Conservation (phyloP, 140 eudicot genomes). For the Anethum foeniculum region DNA sequence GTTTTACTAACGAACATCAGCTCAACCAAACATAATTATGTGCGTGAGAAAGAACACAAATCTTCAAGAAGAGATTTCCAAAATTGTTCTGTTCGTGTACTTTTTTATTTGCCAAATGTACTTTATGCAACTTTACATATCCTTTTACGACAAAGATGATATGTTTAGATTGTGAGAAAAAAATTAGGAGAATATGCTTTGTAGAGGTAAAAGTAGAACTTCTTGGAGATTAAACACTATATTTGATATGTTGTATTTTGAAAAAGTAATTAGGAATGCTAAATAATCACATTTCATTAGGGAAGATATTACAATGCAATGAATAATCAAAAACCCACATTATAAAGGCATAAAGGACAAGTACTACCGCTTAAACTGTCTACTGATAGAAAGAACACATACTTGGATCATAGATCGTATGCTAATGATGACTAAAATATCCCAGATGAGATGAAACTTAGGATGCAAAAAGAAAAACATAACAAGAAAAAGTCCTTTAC, state of each 20-base stretch:
- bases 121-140: neutral
- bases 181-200: neutral
- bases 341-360: conserved; percentile 7
- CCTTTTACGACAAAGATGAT: too few species aligned
- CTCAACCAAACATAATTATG: neutral
- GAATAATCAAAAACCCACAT: neutral
- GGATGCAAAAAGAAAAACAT: neutral
- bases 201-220: neutral
- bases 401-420: conserved; percentile 42
- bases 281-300: neutral
- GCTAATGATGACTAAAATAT: neutral
- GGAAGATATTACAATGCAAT: neutral
- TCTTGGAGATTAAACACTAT: neutral
- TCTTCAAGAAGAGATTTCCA: too few species aligned
- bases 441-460: neutral
- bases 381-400: conserved; percentile 16
- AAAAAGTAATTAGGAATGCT: neutral
- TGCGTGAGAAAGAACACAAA: too few species aligned
- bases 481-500: neutral
- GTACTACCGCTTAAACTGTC: neutral
- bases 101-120: neutral
- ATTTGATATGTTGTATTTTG: neutral
- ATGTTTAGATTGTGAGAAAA: neutral
- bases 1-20: neutral
- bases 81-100: too few species aligned